phyloP scores from a whole-genome alignment of 116 monocot genomes.

The Zostera marina region DNA sequence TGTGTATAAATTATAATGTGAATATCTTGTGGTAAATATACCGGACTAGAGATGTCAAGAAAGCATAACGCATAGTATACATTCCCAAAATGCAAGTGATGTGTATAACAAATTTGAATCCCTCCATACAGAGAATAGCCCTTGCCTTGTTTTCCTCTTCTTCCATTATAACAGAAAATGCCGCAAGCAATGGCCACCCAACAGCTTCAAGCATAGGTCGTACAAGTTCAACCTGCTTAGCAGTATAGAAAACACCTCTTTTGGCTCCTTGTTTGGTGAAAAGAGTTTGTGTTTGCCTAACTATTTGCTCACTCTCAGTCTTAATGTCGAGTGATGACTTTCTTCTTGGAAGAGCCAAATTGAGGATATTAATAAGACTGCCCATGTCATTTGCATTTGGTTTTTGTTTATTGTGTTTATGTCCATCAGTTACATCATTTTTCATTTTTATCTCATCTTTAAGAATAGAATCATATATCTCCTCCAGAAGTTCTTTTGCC shows the following conservation, averaged over 20 bases:
- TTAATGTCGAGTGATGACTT: constrained; percentile 54
- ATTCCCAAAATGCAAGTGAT: constrained; percentile 79
- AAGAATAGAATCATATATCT: constrained; percentile 89
- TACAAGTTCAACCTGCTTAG: constrained; percentile 81
- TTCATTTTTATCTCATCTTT: constrained; percentile 94
- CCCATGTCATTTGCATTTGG: constrained; percentile 61
- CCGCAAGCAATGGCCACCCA: constrained; percentile 94
- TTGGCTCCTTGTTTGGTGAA: constrained; percentile 68
- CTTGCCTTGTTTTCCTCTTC: constrained; percentile 76
- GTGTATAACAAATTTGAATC: constrained; percentile 80
- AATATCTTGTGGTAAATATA: constrained; percentile 9
- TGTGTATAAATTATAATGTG: neutral
- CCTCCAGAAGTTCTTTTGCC: constrained; percentile 74
- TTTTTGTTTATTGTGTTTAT: constrained; percentile 34
- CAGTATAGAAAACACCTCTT: constrained; percentile 62
- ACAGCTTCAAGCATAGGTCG: constrained; percentile 98
- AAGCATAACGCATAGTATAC: constrained; percentile 99
- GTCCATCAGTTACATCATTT: constrained; percentile 23
- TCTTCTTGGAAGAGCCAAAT: constrained; percentile 80
- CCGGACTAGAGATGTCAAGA: constrained; percentile 89
- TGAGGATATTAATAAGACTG: constrained; percentile 71
- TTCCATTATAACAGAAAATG: constrained; percentile 94
- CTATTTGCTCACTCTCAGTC: constrained; percentile 57
- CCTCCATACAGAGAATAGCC: constrained; percentile 92
- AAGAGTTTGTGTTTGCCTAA: constrained; percentile 67